These are phyloP conservation scores for Cyclotella kingstonii DNA, from an alignment of 108 stramenopile genomes.

Conservation along the genomic window DNA sequence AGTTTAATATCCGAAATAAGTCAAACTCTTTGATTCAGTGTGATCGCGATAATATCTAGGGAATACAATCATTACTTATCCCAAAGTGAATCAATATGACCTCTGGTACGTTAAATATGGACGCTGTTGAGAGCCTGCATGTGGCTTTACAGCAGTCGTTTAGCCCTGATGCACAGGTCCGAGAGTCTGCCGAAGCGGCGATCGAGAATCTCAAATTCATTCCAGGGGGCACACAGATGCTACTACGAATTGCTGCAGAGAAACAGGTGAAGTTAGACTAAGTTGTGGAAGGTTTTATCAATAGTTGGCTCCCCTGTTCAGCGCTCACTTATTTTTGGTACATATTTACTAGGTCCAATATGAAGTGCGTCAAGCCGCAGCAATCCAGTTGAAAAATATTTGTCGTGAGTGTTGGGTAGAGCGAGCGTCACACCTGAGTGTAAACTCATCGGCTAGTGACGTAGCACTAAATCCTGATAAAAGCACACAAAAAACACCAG, in stretches of 20 bases:
- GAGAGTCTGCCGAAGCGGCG: slow-evolving; percentile 76
- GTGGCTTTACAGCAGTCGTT: slow-evolving; percentile 89
- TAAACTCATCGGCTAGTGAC: slow-evolving; percentile 24
- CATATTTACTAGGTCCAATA: slow-evolving; percentile 51
- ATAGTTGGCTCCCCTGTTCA: not conserved
- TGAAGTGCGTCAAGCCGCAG: slow-evolving; percentile 87
- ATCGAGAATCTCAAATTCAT: slow-evolving; percentile 84
- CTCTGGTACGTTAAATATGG: slow-evolving; percentile 6
- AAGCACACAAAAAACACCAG: slow-evolving; percentile 46
- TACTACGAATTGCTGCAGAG: slow-evolving; percentile 83
- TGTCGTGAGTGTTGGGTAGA: slow-evolving; percentile 90
- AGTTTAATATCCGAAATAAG: too few species aligned
- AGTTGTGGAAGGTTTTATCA: not conserved
- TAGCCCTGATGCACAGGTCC: slow-evolving; percentile 71
- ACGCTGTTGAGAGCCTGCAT: slow-evolving; percentile 68
- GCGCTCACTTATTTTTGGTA: not conserved
- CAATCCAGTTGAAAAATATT: slow-evolving; percentile 90
- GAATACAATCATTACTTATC: not conserved
- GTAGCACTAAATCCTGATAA: slow-evolving; percentile 44
- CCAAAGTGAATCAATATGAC: not conserved
- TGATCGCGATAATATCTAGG: not conserved
- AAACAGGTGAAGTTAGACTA: slow-evolving; percentile 65
- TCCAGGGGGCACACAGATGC: slow-evolving; percentile 66
- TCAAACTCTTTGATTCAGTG: too few species aligned
- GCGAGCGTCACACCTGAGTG: slow-evolving; percentile 61